Conservation (phyloP, 768 basidiomycete species). For the Leccinellum albellum region DNA sequence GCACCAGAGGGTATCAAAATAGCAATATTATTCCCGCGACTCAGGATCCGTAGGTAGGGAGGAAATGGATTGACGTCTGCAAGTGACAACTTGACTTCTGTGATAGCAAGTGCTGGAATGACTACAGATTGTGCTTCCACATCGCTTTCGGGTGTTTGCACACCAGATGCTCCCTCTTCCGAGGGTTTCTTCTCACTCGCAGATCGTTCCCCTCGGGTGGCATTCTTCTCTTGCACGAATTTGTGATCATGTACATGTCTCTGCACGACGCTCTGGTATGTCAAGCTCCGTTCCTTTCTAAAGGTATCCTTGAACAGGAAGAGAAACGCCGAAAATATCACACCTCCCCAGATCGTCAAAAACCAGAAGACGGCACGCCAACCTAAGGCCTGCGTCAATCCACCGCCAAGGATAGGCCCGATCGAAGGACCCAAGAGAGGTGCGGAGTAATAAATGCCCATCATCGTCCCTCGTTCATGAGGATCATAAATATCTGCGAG, state of each 20-base stretch:
- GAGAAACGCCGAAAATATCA: conserved; percentile 54
- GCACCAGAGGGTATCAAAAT: conserved; percentile 42
- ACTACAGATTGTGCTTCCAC: conserved; percentile 19
- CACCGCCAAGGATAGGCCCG: conserved; percentile 71
- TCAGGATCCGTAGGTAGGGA: conserved; percentile 57
- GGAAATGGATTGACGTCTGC: conserved; percentile 70
- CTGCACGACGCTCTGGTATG: conserved; percentile 68
- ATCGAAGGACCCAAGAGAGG: conserved; percentile 71
- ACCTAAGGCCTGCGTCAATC: conserved; percentile 56
- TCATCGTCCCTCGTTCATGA: conserved; percentile 67
- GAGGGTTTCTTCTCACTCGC: conserved; percentile 7
- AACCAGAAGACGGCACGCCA: conserved; percentile 92
- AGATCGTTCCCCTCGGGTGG: conserved; percentile 1
- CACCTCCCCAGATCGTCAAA: conserved; percentile 58
- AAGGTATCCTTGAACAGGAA: conserved; percentile 83
- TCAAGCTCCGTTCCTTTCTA: conserved; percentile 74
- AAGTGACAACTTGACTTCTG: conserved; percentile 53
- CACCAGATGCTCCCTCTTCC: not conserved
- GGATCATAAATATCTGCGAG: conserved; percentile 80
- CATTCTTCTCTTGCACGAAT: conserved; percentile 14
- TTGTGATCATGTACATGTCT: conserved; percentile 32
- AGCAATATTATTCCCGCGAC: conserved; percentile 61
- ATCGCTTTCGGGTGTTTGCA: conserved; percentile 19
- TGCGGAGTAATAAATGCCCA: conserved; percentile 80
- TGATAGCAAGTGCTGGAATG: conserved; percentile 12